A percentile compares a stretch with the other conserved stretches of the same genome.
phyloP scores from a whole-genome alignment of 495 filamentous ascomycete species.

The Aspergillus asperescens region DNA sequence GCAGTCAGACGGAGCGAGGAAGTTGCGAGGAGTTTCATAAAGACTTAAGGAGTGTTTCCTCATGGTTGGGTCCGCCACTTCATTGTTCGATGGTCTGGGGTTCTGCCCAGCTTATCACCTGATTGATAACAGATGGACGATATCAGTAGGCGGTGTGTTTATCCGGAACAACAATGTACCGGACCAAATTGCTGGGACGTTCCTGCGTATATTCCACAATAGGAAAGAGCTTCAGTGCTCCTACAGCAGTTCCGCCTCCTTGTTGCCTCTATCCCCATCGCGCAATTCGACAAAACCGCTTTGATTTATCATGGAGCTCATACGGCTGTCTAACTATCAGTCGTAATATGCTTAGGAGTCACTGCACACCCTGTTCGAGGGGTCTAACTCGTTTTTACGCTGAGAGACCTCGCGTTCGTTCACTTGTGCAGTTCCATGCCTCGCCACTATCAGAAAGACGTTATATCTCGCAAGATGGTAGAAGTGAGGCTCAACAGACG shows the following conservation, averaged over 20 bases:
- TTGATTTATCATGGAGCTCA: constrained; percentile 22
- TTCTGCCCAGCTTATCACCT: constrained; percentile 16
- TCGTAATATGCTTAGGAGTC: constrained; percentile 27
- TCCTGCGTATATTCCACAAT: constrained; percentile 34
- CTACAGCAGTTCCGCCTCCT: background rate
- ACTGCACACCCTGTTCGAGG: constrained; percentile 33
- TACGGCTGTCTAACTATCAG: too few relatives aligned
- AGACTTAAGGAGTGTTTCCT: background rate
- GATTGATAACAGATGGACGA: constrained; percentile 15
- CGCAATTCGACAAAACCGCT: constrained; percentile 17
- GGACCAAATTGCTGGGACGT: background rate
- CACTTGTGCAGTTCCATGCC: constrained; percentile 14
- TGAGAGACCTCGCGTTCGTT: constrained; percentile 23
- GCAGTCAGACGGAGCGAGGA: background rate
- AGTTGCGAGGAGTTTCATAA: background rate
- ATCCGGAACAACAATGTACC: constrained; percentile 20
- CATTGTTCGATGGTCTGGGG: background rate
- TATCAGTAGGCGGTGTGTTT: constrained; percentile 29
- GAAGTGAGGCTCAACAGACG: constrained; percentile 4
- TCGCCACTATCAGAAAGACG: constrained; percentile 19
- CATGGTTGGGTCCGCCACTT: constrained; percentile 1
- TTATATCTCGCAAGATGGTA: constrained; percentile 26
- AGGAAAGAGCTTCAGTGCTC: constrained; percentile 15
- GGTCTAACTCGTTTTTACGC: constrained; percentile 29
- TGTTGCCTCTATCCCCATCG: background rate